Percentiles rank a stretch among this genome's conserved stretches.
Evolutionary conservation across 2,329 filamentous ascomycete genomes (phyloP).

Genomic region (Biscogniauxia sp.): DNA sequence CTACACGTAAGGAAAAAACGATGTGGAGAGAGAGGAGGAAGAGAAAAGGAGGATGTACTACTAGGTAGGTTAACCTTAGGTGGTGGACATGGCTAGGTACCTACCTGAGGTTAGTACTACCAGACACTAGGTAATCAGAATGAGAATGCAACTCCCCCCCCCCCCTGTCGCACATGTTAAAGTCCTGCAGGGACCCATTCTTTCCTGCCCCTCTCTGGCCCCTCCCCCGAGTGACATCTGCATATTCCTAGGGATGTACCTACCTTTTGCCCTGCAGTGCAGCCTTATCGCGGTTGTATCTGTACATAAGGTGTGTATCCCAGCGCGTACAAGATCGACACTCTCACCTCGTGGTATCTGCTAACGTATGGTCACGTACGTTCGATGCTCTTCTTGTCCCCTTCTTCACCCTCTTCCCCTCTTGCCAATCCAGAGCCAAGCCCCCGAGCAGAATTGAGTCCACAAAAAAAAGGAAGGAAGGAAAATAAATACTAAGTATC

Average conservation of each 20-base stretch:
- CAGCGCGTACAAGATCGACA: neutral
- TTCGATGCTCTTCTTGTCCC: neutral
- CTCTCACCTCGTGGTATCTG: neutral
- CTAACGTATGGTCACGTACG: neutral
- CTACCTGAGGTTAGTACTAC: no score
- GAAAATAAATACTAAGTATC: neutral
- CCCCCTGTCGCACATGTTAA: neutral
- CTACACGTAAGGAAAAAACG: no score
- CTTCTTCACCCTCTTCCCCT: no score
- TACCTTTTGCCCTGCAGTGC: neutral
- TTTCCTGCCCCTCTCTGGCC: neutral
- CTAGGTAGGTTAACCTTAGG: no score
- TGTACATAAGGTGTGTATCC: neutral
- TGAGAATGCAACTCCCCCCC: neutral
- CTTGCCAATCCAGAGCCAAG: neutral
- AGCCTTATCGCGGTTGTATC: neutral
- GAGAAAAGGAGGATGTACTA: no score
- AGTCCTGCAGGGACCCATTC: neutral
- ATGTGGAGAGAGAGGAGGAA: no score
- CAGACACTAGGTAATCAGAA: neutral
- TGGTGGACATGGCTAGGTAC: no score
- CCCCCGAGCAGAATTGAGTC: neutral
- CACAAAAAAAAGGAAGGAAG: neutral
- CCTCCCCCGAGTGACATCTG: neutral
- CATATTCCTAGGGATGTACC: neutral